phyloP scores from a whole-genome alignment of 2,329 filamentous ascomycete genomes.

The Torrubiella hemipterigena region DNA sequence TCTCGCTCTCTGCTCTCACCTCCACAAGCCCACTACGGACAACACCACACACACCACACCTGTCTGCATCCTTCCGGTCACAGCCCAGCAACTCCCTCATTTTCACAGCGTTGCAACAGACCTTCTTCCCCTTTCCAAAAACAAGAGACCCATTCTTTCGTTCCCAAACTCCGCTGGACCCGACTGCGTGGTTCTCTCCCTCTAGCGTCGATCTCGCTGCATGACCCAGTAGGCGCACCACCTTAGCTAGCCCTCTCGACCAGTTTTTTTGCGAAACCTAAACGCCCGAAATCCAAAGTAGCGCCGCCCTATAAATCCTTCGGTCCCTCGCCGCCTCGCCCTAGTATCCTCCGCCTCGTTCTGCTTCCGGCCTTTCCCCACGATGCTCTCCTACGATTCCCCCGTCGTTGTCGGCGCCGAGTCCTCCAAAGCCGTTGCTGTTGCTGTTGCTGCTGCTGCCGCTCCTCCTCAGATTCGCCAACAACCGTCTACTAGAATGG shows the following conservation, averaged over 20 bases:
- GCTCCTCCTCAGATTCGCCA: constrained; percentile 13
- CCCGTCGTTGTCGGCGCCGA: constrained; percentile 30
- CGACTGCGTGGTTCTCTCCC: constrained; percentile 6
- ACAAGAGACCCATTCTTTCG: too few species aligned
- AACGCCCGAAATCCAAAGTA: too few species aligned
- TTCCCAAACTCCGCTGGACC: constrained; percentile 2
- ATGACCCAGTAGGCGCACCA: constrained; percentile 1
- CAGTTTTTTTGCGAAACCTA: background rate
- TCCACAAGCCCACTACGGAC: too few species aligned
- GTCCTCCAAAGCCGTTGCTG: constrained; percentile 15
- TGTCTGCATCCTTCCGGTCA: too few species aligned
- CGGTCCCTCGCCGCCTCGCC: too few species aligned
- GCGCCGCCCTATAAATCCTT: too few species aligned
- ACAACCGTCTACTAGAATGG: constrained; percentile 4
- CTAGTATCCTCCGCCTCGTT: too few species aligned
- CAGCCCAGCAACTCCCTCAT: too few species aligned
- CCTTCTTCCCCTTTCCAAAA: too few species aligned
- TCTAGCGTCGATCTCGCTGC: constrained; percentile 7
- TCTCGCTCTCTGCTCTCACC: too few species aligned
- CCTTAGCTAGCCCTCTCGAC: background rate
- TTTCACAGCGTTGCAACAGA: constrained; percentile 7
- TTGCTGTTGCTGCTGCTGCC: constrained; percentile 14
- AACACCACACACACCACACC: too few species aligned
- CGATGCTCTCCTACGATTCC: constrained; percentile 40
- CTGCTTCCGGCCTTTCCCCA: too few species aligned